Conservation (phyloP, 139 green algal species). For the Tetradesmus obliquus region DNA sequence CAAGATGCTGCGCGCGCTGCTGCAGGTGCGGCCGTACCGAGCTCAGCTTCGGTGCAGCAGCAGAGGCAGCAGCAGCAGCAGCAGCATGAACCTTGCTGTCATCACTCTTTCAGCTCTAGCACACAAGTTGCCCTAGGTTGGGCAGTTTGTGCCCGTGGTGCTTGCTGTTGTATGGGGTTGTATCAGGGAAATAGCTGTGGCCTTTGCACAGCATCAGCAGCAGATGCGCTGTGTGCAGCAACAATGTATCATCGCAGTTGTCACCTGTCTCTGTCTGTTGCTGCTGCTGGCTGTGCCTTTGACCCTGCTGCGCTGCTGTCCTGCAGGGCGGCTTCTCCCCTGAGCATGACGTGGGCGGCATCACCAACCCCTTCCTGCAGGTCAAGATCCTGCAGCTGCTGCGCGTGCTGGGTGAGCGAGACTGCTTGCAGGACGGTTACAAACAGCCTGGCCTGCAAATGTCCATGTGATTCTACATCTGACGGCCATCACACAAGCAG, state of each 20-base stretch:
- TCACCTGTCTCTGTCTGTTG: background rate
- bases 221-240: background rate
- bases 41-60: background rate
- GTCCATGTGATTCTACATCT: background rate
- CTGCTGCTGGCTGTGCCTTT: background rate
- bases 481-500: background rate
- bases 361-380: constrained; percentile 98
- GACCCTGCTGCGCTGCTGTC: background rate
- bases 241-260: background rate
- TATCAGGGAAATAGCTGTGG: too few relatives aligned
- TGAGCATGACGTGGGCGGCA: constrained; percentile 95
- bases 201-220: background rate
- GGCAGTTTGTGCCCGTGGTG: too few relatives aligned
- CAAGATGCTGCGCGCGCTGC: constrained; percentile 74
- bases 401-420: constrained; percentile 74
- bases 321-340: constrained; percentile 74
- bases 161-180: too few relatives aligned
- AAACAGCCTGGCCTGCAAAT: background rate
- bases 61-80: background rate
- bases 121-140: too few relatives aligned
- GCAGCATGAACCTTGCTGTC: background rate
- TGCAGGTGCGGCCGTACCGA: constrained; percentile 50
- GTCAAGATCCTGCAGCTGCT: constrained; percentile 94
- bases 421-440: background rate
- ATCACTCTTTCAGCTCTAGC: background rate